A percentile compares a stretch with the other conserved stretches of the same genome.
phyloP scores from a whole-genome alignment of 805 yeast species.

The Starmerella khaoyaiensis region DNA sequence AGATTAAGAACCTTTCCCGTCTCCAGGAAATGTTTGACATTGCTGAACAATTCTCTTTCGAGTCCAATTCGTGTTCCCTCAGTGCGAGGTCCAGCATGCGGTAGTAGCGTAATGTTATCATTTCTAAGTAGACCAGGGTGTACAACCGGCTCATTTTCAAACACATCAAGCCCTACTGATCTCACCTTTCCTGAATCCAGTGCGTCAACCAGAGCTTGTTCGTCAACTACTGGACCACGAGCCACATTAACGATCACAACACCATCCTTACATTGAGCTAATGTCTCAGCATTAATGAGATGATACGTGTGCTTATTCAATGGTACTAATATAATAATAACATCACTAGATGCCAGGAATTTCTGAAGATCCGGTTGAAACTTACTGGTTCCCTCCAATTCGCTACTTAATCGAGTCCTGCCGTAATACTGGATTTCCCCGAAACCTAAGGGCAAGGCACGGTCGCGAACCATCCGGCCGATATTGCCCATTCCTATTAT shows the following conservation, averaged over 20 bases:
- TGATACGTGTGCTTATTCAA: slow-evolving; percentile 61
- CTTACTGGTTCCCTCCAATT: slow-evolving; percentile 35
- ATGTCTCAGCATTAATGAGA: slow-evolving; percentile 45
- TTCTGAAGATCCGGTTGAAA: slow-evolving; percentile 40
- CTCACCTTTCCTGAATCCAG: slow-evolving; percentile 43
- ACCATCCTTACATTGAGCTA: slow-evolving; percentile 64
- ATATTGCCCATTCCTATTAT: slow-evolving; percentile 53
- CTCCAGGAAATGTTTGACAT: slow-evolving; percentile 40
- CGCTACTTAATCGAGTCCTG: slow-evolving; percentile 34
- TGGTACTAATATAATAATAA: slow-evolving; percentile 65
- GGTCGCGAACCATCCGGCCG: slow-evolving; percentile 41
- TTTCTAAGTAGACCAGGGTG: slow-evolving; percentile 40
- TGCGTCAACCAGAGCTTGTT: slow-evolving; percentile 38
- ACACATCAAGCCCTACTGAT: slow-evolving; percentile 52
- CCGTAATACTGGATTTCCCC: slow-evolving; percentile 38
- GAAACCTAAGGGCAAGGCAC: slow-evolving; percentile 39
- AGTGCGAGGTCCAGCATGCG: slow-evolving; percentile 85
- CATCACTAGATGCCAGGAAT: slow-evolving; percentile 48
- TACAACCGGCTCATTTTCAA: slow-evolving; percentile 50
- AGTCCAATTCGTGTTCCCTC: slow-evolving; percentile 55
- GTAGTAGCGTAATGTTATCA: slow-evolving; percentile 48
- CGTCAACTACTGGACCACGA: slow-evolving; percentile 68
- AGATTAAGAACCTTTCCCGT: slow-evolving; percentile 55
- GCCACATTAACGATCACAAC: slow-evolving; percentile 76
- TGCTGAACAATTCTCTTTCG: slow-evolving; percentile 63